Evolutionary conservation across 1,139 yeast species (phyloP), one percentile per base, ranked within the genome.

Genomic region (Wickerhamomyces sp.): DNA sequence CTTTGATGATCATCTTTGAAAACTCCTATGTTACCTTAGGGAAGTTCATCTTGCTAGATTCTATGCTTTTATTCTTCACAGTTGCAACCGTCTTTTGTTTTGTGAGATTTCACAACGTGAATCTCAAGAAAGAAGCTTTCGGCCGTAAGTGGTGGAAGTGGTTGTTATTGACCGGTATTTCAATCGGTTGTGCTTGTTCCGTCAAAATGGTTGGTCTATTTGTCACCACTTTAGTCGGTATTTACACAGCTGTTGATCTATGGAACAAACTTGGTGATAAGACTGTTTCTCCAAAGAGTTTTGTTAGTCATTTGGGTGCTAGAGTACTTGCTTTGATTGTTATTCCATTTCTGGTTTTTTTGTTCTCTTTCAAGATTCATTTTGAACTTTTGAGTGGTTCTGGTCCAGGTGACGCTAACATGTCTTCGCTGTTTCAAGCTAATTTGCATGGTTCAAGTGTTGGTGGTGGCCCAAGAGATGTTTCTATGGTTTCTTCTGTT

Each of bases 401-500:
- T 12, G 94, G 99, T 45, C 78, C 96, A 15, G 98, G 98, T 45
- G 97, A 91, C 58, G 93, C 96, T 32, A 84, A 84, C 54, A 93
- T 93, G 98, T 85, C 95, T 14, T 87, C 97, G 0, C 69, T 93
- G 46, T 91, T 91, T 75, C 98, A 91, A 66, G 98, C 98, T 36
- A 85, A 87, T 58, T 72, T 91, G 54, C 63, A 68, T 30, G 95
- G 95, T 26, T 77, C 91, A 23, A 78, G 75, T 39, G 80, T 89
- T 42, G 84, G 79, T 38, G 77, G 80, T 38, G 96, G 96, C 19
- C 95, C 98, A 46, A 70, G 95, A 61, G 96, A 89, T 50, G 69
- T 91, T 32, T 78, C 94, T 26, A 66, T 84, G 37, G 89, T 87
- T 26, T 75, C 80, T 37, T 87, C 97, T 2, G 59, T 70, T 23